These are phyloP conservation scores for Tripterygium wilfordii DNA, from an alignment of 177 flowering plant genomes.

Conservation along the genomic window DNA sequence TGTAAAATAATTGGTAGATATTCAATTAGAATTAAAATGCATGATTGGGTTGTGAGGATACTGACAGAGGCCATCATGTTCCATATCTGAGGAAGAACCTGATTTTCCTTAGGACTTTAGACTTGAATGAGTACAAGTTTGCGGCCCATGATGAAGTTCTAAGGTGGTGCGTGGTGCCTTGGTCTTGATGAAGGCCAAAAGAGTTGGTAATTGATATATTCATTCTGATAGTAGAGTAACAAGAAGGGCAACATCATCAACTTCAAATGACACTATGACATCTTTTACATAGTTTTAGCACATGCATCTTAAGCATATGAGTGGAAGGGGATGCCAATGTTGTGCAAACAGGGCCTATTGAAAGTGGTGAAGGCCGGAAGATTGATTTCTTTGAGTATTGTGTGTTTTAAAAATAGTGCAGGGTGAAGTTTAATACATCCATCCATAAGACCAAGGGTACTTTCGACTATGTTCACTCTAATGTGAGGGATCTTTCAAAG, in stretches of 20 bases:
- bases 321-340: neutral
- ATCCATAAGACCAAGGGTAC: neutral
- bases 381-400: neutral
- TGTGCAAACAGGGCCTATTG: neutral
- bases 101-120: neutral
- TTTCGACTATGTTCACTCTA: neutral
- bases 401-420: neutral
- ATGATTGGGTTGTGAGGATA: neutral
- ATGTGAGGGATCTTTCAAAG: neutral
- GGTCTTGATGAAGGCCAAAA: too few relatives aligned
- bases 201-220: too few relatives aligned
- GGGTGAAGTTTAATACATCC: neutral
- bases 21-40: neutral
- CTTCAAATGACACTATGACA: neutral
- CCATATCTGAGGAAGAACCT: neutral
- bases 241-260: neutral
- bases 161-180: too few relatives aligned
- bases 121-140: too few relatives aligned
- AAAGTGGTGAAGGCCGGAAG: neutral
- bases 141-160: too few relatives aligned
- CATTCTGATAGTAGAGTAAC: neutral
- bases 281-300: neutral
- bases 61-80: neutral
- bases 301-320: neutral
- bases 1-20: neutral